phyloP scores from a whole-genome alignment of 495 filamentous ascomycete genomes.

The Neurospora sp. region DNA sequence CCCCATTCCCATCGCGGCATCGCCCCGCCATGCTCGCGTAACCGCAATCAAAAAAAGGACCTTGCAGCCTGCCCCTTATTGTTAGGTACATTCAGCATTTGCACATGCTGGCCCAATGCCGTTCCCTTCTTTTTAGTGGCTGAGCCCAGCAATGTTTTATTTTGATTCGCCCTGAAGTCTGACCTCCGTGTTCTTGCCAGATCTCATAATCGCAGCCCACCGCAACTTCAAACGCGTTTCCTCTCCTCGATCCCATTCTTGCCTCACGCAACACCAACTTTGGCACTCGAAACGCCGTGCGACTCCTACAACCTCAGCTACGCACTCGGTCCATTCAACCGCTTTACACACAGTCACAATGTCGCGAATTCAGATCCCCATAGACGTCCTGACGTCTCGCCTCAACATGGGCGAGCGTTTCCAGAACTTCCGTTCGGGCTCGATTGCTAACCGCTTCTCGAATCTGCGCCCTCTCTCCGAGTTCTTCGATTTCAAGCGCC shows the following conservation, averaged over 20 bases:
- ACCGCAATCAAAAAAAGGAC: not conserved
- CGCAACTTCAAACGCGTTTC: not conserved
- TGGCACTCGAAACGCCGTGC: not conserved
- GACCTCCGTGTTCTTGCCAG: constrained; percentile 21
- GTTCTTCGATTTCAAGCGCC: constrained; percentile 88
- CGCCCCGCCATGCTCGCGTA: not conserved
- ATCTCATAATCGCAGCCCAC: constrained; percentile 9
- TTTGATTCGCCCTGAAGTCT: constrained; percentile 15
- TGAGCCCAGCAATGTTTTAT: constrained; percentile 5
- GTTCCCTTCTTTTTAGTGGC: not conserved
- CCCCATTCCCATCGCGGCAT: not conserved
- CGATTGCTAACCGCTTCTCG: constrained; percentile 71
- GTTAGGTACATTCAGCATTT: not conserved
- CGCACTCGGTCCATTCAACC: not conserved
- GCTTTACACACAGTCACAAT: constrained; percentile 36
- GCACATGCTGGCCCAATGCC: not conserved
- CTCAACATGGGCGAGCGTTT: constrained; percentile 67
- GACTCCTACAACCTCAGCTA: not conserved
- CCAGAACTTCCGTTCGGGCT: constrained; percentile 65
- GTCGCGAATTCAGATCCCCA: constrained; percentile 81
- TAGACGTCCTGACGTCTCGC: constrained; percentile 84
- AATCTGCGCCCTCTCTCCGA: constrained; percentile 87
- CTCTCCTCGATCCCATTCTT: not conserved
- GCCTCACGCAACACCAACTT: not conserved
- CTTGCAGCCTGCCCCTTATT: not conserved